Evolutionary conservation across 2,329 filamentous ascomycete species (phyloP).

Genomic region (Penicillium sp.): DNA sequence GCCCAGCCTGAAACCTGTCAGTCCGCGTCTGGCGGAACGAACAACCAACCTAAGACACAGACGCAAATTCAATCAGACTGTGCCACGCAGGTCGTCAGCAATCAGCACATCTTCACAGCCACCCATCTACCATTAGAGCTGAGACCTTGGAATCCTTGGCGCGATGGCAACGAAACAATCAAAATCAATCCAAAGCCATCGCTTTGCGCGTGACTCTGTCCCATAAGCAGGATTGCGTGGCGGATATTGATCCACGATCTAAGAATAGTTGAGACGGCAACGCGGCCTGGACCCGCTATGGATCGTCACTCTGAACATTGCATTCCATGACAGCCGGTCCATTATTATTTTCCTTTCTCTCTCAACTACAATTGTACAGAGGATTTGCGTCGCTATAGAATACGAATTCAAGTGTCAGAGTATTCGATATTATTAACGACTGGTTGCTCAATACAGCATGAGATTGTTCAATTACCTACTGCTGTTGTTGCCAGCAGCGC

Average conservation of each 20-base stretch:
- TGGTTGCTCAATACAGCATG: constrained; percentile 33
- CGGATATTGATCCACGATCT: constrained; percentile 29
- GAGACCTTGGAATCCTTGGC: constrained; percentile 2
- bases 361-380: not conserved
- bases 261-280: constrained; percentile 41
- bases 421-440: not conserved
- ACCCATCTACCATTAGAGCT: not conserved
- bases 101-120: constrained; percentile 7
- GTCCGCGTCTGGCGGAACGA: not conserved
- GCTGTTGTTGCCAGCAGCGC: constrained; percentile 37
- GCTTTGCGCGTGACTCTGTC: constrained; percentile 4
- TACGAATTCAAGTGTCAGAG: not conserved
- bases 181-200: not conserved
- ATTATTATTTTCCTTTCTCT: constrained; percentile 17
- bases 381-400: not conserved
- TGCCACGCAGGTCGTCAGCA: constrained; percentile 9
- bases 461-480: constrained; percentile 35
- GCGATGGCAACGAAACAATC: not conserved
- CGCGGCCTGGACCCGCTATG: constrained; percentile 34
- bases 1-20: not conserved
- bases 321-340: constrained; percentile 17
- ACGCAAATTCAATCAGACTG: not conserved
- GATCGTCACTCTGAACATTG: constrained; percentile 29
- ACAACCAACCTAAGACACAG: not conserved
- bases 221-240: constrained; percentile 19